Conservation (phyloP, 495 filamentous ascomycete genomes). For the Xylaria castorea region DNA sequence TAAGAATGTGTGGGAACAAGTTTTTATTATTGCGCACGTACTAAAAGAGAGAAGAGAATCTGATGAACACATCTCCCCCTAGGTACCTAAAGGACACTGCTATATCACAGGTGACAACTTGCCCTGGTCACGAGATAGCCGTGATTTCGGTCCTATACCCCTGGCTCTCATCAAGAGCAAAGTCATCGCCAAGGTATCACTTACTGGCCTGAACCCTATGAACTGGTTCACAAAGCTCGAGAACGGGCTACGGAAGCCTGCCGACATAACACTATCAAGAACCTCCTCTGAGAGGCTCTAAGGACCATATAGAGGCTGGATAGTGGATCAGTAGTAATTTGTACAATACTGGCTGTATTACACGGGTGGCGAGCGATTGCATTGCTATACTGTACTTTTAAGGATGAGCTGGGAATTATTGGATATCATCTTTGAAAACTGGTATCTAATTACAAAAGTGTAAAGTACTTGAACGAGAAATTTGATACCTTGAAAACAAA, state of each 20-base stretch:
- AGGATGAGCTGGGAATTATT: conserved; percentile 11
- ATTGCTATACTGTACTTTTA: neutral
- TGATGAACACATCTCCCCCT: neutral
- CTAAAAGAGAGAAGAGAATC: neutral
- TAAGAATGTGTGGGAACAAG: too few relatives aligned
- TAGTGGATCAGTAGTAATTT: conserved; percentile 2
- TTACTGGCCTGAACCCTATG: conserved; percentile 55
- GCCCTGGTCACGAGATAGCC: conserved; percentile 81
- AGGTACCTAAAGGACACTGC: conserved; percentile 90
- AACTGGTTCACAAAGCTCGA: conserved; percentile 54
- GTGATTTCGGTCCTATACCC: conserved; percentile 83
- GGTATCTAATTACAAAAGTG: conserved; percentile 45
- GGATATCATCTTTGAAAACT: conserved; percentile 41
- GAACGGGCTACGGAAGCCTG: conserved; percentile 36
- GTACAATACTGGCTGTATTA: conserved; percentile 17
- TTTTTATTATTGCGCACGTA: neutral
- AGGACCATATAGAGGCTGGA: neutral
- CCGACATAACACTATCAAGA: neutral
- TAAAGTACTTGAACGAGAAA: conserved; percentile 14
- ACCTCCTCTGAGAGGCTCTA: neutral
- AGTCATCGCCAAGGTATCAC: conserved; percentile 69
- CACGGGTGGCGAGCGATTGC: neutral
- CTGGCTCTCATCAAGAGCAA: conserved; percentile 85
- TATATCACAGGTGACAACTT: conserved; percentile 90
- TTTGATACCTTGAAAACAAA: conserved; percentile 18